phyloP scores from a whole-genome alignment of 2,329 filamentous ascomycete genomes.

The Trematosphaeria pertusa region DNA sequence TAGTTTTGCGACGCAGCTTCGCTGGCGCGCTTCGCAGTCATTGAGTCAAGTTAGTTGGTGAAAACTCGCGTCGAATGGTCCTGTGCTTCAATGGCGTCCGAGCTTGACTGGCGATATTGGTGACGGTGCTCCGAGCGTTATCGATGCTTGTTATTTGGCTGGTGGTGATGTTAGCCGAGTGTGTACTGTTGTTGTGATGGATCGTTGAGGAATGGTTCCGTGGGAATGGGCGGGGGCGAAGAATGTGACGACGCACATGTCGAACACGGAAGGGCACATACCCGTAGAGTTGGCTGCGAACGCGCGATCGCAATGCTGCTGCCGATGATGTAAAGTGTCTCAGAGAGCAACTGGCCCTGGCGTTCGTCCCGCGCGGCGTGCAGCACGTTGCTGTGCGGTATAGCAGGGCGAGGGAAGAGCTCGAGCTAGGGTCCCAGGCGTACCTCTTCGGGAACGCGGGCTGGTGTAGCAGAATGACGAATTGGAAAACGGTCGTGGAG shows the following conservation, averaged over 20 bases:
- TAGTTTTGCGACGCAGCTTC: slow-evolving; percentile 36
- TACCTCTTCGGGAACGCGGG: slow-evolving; percentile 27
- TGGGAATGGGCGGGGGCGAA: slow-evolving; percentile 25
- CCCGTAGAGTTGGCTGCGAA: slow-evolving; percentile 23
- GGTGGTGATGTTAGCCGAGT: slow-evolving; percentile 30
- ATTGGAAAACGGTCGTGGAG: slow-evolving; percentile 25
- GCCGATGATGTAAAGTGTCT: slow-evolving; percentile 22
- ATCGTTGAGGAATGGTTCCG: slow-evolving; percentile 33
- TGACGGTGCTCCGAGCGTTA: slow-evolving; percentile 12
- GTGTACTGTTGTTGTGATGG: slow-evolving; percentile 36
- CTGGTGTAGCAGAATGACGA: slow-evolving; percentile 26
- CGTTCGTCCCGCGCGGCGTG: slow-evolving; percentile 13
- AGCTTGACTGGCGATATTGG: slow-evolving; percentile 8
- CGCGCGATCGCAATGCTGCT: slow-evolving; percentile 12
- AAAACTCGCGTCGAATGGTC: slow-evolving; percentile 12
- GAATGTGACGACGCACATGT: slow-evolving; percentile 35
- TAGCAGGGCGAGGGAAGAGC: slow-evolving; percentile 6
- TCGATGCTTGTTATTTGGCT: slow-evolving; percentile 24
- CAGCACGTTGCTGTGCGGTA: slow-evolving; percentile 12
- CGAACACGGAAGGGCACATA: slow-evolving; percentile 38
- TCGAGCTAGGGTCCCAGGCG: slow-evolving; percentile 11
- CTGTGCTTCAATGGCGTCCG: slow-evolving; percentile 5
- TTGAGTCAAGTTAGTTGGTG: slow-evolving; percentile 29
- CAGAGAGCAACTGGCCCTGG: slow-evolving; percentile 16
- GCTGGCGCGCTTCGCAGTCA: slow-evolving; percentile 32